Percentiles rank a stretch among this genome's conserved stretches.
Conservation (phyloP, 257 asterid genomes). For the Solanum habrochaites region DNA sequence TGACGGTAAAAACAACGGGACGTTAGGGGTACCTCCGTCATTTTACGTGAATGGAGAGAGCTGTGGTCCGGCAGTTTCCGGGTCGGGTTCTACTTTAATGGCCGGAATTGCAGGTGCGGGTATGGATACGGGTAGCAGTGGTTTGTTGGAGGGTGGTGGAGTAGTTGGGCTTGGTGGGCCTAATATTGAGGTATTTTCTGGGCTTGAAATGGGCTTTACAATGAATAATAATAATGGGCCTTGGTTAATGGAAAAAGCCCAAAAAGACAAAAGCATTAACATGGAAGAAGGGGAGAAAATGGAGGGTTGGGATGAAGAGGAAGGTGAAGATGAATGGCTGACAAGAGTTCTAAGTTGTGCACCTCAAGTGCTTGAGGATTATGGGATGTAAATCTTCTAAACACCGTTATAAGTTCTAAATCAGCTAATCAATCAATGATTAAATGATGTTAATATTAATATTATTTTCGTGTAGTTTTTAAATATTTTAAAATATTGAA, state of each 20-base stretch:
- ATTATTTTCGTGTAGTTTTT: background rate
- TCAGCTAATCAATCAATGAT: background rate
- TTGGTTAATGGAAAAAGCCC: background rate
- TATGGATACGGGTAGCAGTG: background rate
- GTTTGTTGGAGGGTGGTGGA: background rate
- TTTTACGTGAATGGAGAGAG: background rate
- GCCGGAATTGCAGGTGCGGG: background rate
- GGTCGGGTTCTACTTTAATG: conserved; percentile 5
- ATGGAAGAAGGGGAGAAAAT: background rate
- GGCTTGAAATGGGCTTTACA: background rate
- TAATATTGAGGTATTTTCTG: background rate
- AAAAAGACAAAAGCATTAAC: background rate
- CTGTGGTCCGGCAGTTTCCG: conserved; percentile 4
- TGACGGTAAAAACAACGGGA: background rate
- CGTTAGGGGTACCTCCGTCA: background rate
- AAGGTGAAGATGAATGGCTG: conserved; percentile 6
- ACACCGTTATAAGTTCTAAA: background rate
- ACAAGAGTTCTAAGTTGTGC: background rate
- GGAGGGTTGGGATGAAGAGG: conserved; percentile 4
- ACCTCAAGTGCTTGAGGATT: conserved; percentile 1
- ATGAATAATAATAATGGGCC: background rate
- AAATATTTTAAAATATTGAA: no score
- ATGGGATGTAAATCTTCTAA: background rate
- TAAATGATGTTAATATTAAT: background rate
- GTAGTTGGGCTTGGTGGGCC: background rate